Base-by-base conservation (phyloP, 2,329 filamentous ascomycete species). In the Nannizziopsis barbatae region DNA sequence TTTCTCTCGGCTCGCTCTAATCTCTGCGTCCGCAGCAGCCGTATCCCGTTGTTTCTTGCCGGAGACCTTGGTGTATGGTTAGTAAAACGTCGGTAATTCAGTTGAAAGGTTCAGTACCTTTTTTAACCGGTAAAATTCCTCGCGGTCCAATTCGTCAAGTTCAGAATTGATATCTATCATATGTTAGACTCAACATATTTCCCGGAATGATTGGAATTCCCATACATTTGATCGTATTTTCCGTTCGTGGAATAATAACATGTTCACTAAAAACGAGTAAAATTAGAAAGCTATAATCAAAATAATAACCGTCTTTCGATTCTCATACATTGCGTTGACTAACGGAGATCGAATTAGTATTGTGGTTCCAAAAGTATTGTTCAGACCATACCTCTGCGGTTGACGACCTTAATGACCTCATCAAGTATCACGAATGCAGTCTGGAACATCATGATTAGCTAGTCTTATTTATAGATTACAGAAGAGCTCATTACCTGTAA, bases 331-430 rank as follows among this genome's bases (percentile, higher is more conserved):
- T 50, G 90, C 90, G 63, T 95, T 95, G 14, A 96, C 90, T 86
- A 50, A n/a, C n/a, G n/a, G 10, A 40, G 54, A 47, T 8, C 38
- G 18, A 52, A 65, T 58, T 39, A 48, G 49, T 15, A 40, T n/a
- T n/a, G 7, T 2, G 27, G 8, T 22, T 20, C 18, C 2, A 12
- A 48, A 14, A 27, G 14, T n/a, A 42, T 3, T 27, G 7, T 42
- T 31, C 12, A 22, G 2, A 42, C 63, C 73, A 64, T 68, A 85
- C 83, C 84, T 86, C 92, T 83, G 62, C 92, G 80, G 67, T 98
- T 98, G 48, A 98, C 92, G 20, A 96, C 88, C 73, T 98, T 98
- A 72, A 98, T 98, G 50, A 98, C 92, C 69, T 98, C 92, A 65
- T 98, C 92, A 52, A 98, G 69, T 56, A 96, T 96, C 42, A 98